Conservation (phyloP, 164 flowering plant genomes). For the Dillenia turbinata region DNA sequence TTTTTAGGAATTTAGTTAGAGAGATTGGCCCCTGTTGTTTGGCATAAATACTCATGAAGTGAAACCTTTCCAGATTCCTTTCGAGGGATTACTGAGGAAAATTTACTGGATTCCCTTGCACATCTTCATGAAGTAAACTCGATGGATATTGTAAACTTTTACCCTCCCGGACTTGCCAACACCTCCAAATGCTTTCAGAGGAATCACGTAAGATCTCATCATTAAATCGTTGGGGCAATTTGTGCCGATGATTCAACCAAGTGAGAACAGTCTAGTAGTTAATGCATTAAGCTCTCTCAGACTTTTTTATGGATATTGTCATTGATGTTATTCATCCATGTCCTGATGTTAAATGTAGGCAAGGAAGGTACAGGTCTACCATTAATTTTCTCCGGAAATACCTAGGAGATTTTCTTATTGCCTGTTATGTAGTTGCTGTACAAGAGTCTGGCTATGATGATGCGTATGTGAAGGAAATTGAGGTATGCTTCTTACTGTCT, state of each 20-base stretch:
- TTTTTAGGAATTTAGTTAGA: not conserved
- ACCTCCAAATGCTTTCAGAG: constrained; percentile 81
- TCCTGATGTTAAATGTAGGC: constrained; percentile 34
- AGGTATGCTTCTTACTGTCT: constrained; percentile 37
- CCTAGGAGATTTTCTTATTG: constrained; percentile 87
- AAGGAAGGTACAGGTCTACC: constrained; percentile 50
- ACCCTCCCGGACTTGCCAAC: constrained; percentile 63
- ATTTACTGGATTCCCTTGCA: constrained; percentile 44
- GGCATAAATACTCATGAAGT: constrained; percentile 8
- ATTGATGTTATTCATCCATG: too few species aligned
- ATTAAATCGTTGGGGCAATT: constrained; percentile 73
- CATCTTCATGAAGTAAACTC: constrained; percentile 30
- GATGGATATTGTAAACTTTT: constrained; percentile 39
- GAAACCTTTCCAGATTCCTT: constrained; percentile 49
- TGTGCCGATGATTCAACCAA: constrained; percentile 67
- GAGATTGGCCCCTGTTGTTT: not conserved
- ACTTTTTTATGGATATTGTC: too few species aligned
- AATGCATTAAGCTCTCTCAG: not conserved
- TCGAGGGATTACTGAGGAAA: constrained; percentile 54
- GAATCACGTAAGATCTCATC: constrained; percentile 70
- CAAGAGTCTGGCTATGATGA: constrained; percentile 74
- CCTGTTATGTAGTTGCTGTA: constrained; percentile 66
- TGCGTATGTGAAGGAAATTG: constrained; percentile 72
- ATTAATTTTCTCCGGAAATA: constrained; percentile 75
- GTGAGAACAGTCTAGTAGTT: constrained; percentile 35